Evolutionary conservation across 2,329 filamentous ascomycete genomes (phyloP).

Genomic region (Ambrosiella cleistominuta): DNA sequence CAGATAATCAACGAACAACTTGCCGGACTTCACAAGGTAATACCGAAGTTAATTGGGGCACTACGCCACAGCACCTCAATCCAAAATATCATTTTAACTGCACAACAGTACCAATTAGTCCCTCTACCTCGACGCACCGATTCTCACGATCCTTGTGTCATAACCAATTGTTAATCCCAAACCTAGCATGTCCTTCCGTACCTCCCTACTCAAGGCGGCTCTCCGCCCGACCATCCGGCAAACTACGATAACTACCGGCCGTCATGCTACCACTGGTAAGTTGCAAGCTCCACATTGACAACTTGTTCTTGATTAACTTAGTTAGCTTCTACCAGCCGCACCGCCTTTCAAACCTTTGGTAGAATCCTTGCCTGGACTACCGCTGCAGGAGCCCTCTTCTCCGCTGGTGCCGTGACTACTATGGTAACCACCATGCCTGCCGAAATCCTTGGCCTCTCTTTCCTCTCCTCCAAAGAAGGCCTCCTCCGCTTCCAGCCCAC

Average conservation of each 20-base stretch:
- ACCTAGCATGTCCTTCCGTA: background rate
- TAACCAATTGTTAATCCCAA: background rate
- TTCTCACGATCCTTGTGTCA: background rate
- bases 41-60: no score
- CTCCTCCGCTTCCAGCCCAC: slow-evolving; percentile 44
- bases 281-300: no score
- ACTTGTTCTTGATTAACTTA: no score
- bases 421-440: slow-evolving; percentile 13
- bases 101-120: no score
- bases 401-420: slow-evolving; percentile 7
- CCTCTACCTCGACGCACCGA: background rate
- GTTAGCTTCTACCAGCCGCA: background rate
- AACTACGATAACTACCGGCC: background rate
- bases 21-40: no score
- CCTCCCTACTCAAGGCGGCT: background rate
- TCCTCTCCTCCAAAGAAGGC: slow-evolving; percentile 49
- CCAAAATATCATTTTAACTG: no score
- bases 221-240: background rate
- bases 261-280: background rate
- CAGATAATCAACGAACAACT: no score
- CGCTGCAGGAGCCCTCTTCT: slow-evolving; percentile 7
- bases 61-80: no score
- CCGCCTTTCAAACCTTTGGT: background rate
- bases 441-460: slow-evolving; percentile 14
- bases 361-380: slow-evolving; percentile 4